Evolutionary conservation across 345 rosid species (phyloP).

Genomic region (Aquilaria sinensis): DNA sequence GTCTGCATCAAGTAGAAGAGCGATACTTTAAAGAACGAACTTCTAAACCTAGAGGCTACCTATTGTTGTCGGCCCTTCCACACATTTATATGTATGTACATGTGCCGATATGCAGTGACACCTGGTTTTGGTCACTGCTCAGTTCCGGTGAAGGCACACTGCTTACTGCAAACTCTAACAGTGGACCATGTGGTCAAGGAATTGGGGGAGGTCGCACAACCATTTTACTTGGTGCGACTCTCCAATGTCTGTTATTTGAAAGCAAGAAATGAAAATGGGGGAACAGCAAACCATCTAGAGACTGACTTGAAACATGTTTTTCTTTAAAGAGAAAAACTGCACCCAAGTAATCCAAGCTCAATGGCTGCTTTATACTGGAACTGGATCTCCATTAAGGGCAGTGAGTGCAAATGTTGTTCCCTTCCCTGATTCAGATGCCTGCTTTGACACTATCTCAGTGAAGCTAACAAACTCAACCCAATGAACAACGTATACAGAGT

Average conservation of each 20-base stretch:
- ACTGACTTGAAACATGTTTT: not conserved
- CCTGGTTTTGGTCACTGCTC: constrained; percentile 44
- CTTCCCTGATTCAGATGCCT: constrained; percentile 34
- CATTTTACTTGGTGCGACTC: too few species aligned
- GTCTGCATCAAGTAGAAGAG: constrained; percentile 22
- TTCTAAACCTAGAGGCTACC: too few species aligned
- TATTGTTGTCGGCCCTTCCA: too few species aligned
- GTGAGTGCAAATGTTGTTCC: constrained; percentile 88
- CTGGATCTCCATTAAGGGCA: constrained; percentile 85
- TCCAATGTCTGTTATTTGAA: not conserved
- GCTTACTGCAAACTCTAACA: constrained; percentile 18
- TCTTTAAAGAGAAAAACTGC: constrained; percentile 3
- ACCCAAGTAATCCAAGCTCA: constrained; percentile 65
- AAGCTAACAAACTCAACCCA: constrained; percentile 72
- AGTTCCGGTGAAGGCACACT: constrained; percentile 7
- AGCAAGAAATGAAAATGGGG: not conserved
- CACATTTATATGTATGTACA: too few species aligned
- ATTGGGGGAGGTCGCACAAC: constrained; percentile 4
- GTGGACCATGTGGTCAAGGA: constrained; percentile 31
- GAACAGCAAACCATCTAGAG: not conserved
- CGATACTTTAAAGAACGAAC: too few species aligned
- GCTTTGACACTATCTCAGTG: constrained; percentile 58
- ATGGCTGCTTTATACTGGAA: constrained; percentile 64
- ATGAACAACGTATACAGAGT: not conserved
- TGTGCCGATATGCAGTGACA: constrained; percentile 6